phyloP scores from a whole-genome alignment of 2,329 filamentous ascomycete genomes.

The Nigrospora sphaerica region DNA sequence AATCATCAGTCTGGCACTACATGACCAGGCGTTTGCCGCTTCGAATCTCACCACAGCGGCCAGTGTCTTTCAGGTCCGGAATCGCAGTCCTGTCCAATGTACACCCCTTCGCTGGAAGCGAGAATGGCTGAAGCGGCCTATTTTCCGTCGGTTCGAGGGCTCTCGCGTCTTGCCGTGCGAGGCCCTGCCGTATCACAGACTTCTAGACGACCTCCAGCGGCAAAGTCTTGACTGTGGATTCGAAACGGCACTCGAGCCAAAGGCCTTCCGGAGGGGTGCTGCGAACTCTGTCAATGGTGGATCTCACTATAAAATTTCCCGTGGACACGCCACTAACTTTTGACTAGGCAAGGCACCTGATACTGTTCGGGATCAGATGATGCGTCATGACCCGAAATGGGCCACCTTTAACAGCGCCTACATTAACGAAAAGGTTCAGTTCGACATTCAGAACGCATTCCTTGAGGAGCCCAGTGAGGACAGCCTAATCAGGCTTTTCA shows the following conservation, averaged over 20 bases:
- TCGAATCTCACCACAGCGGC: conserved; percentile 11
- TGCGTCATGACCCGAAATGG: conserved; percentile 19
- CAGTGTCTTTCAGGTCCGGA: conserved; percentile 9
- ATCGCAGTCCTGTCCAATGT: background rate
- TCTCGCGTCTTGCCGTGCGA: background rate
- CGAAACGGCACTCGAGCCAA: conserved; percentile 10
- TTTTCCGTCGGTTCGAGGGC: background rate
- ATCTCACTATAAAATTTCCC: background rate
- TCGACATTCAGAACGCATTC: conserved; percentile 21
- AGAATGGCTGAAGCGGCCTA: background rate
- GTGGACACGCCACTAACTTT: conserved; percentile 1
- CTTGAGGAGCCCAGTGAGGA: conserved; percentile 14
- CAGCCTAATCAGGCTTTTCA: conserved; percentile 12
- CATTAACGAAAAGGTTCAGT: conserved; percentile 19
- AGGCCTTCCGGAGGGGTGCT: conserved; percentile 11
- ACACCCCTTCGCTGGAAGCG: background rate
- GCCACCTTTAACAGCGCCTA: conserved; percentile 18
- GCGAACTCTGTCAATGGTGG: conserved; percentile 14
- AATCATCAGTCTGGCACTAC: conserved; percentile 16
- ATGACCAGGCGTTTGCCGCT: conserved; percentile 15
- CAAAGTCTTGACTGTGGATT: conserved; percentile 15
- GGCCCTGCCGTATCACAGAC: conserved; percentile 16
- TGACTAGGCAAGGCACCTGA: conserved; percentile 14
- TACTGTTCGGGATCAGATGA: conserved; percentile 19
- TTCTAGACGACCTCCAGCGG: conserved; percentile 16